Base-by-base conservation (phyloP, 2,329 filamentous ascomycete species). In the Paracamarosporium sp. region DNA sequence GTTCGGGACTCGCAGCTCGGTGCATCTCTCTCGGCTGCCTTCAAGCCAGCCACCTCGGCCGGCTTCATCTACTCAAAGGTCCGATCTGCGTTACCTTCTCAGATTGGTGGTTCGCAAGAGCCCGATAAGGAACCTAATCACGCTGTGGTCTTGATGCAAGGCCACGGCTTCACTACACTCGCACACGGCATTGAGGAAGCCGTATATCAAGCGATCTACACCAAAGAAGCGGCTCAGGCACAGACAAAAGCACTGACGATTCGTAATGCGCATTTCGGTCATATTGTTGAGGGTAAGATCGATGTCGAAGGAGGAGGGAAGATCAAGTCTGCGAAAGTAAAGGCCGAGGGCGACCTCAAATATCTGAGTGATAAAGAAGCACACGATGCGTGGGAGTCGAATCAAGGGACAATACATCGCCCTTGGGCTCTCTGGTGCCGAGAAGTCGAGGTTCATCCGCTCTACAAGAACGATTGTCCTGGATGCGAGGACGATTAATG, bases 131-230 rank as follows among this genome's bases (percentile, higher is more conserved):
- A 74, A 27, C 76, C 76, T 1, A 68, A 76, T 38, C 71, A 77
- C 55, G 64, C 70, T 2, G 72, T 76, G 7, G 70, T 78, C 8
- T 63, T 79, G 20, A 78, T 81, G 70, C 78, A 79, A 51, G 74
- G 76, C 1, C 80, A 82, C 58, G 80, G 80, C 24, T 81, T 82
- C 57, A 79, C 79, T 1, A 78, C 75, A 11, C 67, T 76, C 0
- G 80, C 78, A 0, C 65, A 69, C 2, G 71, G 73, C 8, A 78
- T 82, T 53, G 76, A 81, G 62, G 78, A 80, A 61, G 78, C 75
- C 0, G 80, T 82, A 0, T 81, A 76, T 57, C 76, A 80, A 52
- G 76, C 79, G 1, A 76, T 81, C 20, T 82, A 78, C 61, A 80
- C 78, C 5, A 67, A 62, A 22, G 69, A 74, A 52, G 71, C 72